A percentile compares a stretch with the other conserved stretches of the same genome.
Conservation (phyloP, 352 stramenopile genomes). For the Globisporangium polare region DNA sequence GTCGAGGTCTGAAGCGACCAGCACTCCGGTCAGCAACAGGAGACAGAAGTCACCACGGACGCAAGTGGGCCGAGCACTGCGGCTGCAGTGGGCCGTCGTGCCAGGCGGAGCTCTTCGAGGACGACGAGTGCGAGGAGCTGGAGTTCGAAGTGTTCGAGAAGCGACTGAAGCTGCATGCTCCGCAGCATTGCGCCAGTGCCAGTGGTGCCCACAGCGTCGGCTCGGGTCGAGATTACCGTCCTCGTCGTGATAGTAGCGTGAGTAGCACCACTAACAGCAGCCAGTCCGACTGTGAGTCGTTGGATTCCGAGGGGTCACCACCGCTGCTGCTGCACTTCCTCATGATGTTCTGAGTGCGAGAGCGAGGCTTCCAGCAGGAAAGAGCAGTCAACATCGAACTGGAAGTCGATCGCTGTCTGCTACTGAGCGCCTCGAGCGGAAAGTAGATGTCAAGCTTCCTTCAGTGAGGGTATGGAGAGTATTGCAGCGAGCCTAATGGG, state of each 20-base stretch:
- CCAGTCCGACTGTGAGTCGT: background rate
- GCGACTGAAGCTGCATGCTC: background rate
- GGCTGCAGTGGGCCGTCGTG: slow-evolving; percentile 7
- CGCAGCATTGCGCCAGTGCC: background rate
- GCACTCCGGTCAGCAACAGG: background rate
- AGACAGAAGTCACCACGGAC: background rate
- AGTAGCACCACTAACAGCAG: background rate
- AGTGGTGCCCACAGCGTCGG: no score
- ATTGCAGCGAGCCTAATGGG: no score
- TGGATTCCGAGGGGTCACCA: background rate
- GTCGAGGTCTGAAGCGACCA: slow-evolving; percentile 5
- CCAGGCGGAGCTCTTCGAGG: slow-evolving; percentile 7
- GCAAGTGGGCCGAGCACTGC: slow-evolving; percentile 13
- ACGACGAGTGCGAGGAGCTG: slow-evolving; percentile 4
- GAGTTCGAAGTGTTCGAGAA: background rate
- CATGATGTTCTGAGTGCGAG: slow-evolving; percentile 9
- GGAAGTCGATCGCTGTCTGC: no score
- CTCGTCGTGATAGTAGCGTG: background rate
- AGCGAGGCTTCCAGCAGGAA: no score
- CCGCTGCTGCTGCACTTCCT: slow-evolving; percentile 15
- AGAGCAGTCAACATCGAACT: no score
- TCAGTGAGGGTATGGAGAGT: no score
- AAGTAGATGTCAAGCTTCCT: background rate
- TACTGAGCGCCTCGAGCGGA: background rate
- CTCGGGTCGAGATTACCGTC: background rate